Conservation (phyloP, 495 filamentous ascomycete species). For the Hypoxylon cercidicola region DNA sequence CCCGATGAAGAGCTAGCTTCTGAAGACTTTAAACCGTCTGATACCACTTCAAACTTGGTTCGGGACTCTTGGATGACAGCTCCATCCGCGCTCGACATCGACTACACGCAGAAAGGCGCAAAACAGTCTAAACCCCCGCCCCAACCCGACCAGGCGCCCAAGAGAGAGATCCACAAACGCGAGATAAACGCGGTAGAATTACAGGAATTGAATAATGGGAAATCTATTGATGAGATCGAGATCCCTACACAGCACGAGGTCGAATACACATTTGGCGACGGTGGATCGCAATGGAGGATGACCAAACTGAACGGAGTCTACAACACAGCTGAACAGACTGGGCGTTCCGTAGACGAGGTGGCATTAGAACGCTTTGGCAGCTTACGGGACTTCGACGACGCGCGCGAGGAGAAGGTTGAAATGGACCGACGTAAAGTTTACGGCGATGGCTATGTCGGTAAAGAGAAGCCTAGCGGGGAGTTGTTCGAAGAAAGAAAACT, state of each 20-base stretch:
- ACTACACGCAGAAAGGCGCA: slow-evolving; percentile 78
- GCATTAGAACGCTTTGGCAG: slow-evolving; percentile 84
- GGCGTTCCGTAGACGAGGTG: slow-evolving; percentile 77
- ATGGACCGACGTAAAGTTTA: slow-evolving; percentile 86
- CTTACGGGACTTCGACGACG: slow-evolving; percentile 88
- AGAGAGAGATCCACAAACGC: slow-evolving; percentile 80
- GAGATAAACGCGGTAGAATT: slow-evolving; percentile 80
- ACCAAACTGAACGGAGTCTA: slow-evolving; percentile 90
- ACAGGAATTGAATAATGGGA: slow-evolving; percentile 63
- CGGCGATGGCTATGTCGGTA: slow-evolving; percentile 85
- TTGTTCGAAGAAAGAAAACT: slow-evolving; percentile 75
- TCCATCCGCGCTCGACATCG: slow-evolving; percentile 81
- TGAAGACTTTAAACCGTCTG: slow-evolving; percentile 27
- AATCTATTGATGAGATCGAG: slow-evolving; percentile 53
- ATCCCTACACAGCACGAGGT: slow-evolving; percentile 70
- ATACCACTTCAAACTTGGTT: slow-evolving; percentile 36
- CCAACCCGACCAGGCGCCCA: slow-evolving; percentile 71
- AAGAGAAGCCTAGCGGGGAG: slow-evolving; percentile 89
- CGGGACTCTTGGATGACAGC: slow-evolving; percentile 96
- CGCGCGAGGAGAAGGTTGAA: slow-evolving; percentile 93
- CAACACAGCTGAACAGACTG: slow-evolving; percentile 77
- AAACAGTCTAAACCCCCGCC: slow-evolving; percentile 57
- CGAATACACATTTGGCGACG: slow-evolving; percentile 88
- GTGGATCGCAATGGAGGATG: slow-evolving; percentile 94
- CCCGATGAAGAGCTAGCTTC: slow-evolving; percentile 56